Evolutionary conservation across 495 filamentous ascomycete species (phyloP).

Genomic region (Tuber calosporum): DNA sequence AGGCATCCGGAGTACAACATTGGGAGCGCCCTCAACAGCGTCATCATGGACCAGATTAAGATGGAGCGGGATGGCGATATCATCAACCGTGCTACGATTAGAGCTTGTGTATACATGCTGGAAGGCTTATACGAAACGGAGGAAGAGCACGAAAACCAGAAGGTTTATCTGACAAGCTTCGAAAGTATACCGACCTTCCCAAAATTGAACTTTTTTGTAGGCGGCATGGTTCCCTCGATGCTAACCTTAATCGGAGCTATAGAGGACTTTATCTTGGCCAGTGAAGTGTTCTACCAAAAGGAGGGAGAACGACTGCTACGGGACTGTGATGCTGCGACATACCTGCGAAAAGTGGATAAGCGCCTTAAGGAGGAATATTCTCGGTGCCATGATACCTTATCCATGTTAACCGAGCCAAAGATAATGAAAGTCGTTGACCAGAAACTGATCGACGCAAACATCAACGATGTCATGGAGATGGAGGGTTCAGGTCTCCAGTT

Average conservation of each 20-base stretch:
- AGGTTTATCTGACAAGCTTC: slow-evolving; percentile 77
- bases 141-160: slow-evolving; percentile 63
- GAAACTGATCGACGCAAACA: slow-evolving; percentile 66
- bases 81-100: slow-evolving; percentile 74
- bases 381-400: slow-evolving; percentile 71
- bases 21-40: slow-evolving; percentile 65
- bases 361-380: slow-evolving; percentile 73
- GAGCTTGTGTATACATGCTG: slow-evolving; percentile 81
- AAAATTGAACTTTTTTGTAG: not conserved
- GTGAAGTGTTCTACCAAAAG: slow-evolving; percentile 62
- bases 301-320: slow-evolving; percentile 70
- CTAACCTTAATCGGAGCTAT: not conserved
- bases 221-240: not conserved
- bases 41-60: slow-evolving; percentile 82
- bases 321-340: slow-evolving; percentile 70
- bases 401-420: slow-evolving; percentile 60
- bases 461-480: slow-evolving; percentile 73
- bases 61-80: slow-evolving; percentile 87
- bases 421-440: slow-evolving; percentile 71
- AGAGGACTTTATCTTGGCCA: slow-evolving; percentile 59
- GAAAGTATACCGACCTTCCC: slow-evolving; percentile 48
- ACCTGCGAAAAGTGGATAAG: slow-evolving; percentile 67
- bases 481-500: slow-evolving; percentile 72
- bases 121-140: slow-evolving; percentile 80
- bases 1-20: slow-evolving; percentile 52